A percentile compares a stretch with the other conserved stretches of the same genome.
Evolutionary conservation across 805 yeast species (phyloP).

Genomic region (Sugiyamaella lignohabitans): DNA sequence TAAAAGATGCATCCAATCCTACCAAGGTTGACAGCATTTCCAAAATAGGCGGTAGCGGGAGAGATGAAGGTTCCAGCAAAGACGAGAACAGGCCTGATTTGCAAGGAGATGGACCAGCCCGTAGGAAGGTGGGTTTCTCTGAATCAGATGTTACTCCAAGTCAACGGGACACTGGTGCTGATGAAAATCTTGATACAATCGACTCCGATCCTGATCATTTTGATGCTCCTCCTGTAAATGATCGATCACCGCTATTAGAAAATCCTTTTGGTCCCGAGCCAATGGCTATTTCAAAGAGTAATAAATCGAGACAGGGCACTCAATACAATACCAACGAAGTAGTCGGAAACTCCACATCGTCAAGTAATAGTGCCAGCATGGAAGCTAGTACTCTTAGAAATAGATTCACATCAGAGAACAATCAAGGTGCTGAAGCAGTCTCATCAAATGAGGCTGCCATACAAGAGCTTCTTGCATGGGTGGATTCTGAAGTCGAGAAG

Average conservation of each 20-base stretch:
- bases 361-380: background rate
- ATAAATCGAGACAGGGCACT: too few relatives aligned
- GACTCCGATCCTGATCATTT: constrained; percentile 2
- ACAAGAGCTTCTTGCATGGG: constrained; percentile 56
- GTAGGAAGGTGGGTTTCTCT: background rate
- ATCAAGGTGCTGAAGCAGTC: too few relatives aligned
- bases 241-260: constrained; percentile 23
- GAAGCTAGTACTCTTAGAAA: constrained; percentile 4
- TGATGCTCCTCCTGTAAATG: constrained; percentile 13
- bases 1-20: constrained; percentile 5
- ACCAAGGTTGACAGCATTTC: background rate
- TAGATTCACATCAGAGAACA: too few relatives aligned
- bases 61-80: background rate
- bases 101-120: background rate
- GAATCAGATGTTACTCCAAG: background rate
- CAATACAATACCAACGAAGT: background rate
- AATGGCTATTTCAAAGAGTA: too few relatives aligned
- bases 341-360: background rate
- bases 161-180: background rate
- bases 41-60: too few relatives aligned
- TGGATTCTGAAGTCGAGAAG: constrained; percentile 52
- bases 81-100: background rate
- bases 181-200: too few relatives aligned
- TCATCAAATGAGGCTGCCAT: constrained; percentile 31
- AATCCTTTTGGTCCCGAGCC: background rate